Evolutionary conservation across 1,139 yeast species (phyloP).

Genomic region (Suhomyces kunorum): DNA sequence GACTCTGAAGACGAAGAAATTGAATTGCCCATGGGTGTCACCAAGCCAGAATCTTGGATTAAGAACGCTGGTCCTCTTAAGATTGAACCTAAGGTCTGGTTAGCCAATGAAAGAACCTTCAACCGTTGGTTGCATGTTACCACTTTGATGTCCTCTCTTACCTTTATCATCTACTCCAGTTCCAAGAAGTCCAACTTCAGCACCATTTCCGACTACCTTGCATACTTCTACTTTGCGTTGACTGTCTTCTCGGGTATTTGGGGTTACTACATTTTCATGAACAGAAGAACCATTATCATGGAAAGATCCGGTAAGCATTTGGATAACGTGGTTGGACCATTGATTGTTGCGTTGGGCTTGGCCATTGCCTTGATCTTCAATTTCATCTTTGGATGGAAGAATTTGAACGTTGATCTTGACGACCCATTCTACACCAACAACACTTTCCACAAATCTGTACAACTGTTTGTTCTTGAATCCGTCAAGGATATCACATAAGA

Average conservation of each 20-base stretch:
- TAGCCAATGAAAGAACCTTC: conserved; percentile 96
- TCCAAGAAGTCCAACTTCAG: conserved; percentile 63
- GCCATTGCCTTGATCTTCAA: conserved; percentile 67
- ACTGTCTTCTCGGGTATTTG: conserved; percentile 83
- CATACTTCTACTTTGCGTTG: conserved; percentile 76
- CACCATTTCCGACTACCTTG: conserved; percentile 59
- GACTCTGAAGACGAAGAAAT: conserved; percentile 89
- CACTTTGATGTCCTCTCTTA: conserved; percentile 80
- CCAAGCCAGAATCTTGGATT: conserved; percentile 73
- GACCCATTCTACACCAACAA: conserved; percentile 36
- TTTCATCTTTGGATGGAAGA: conserved; percentile 64
- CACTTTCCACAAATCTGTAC: conserved; percentile 38
- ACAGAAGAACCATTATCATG: conserved; percentile 70
- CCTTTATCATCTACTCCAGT: conserved; percentile 82
- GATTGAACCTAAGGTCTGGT: conserved; percentile 97
- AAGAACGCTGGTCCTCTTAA: conserved; percentile 90
- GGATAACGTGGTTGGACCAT: conserved; percentile 88
- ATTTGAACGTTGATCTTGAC: conserved; percentile 22
- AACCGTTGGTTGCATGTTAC: conserved; percentile 94
- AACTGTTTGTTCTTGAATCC: conserved; percentile 30
- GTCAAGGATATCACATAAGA: conserved; percentile 3
- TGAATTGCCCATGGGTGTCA: conserved; percentile 84
- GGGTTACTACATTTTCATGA: conserved; percentile 81
- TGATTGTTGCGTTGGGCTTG: conserved; percentile 72
- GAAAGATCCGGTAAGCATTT: conserved; percentile 84